Evolutionary conservation across 108 stramenopile genomes (phyloP).

Genomic region (Ochromonas danica): DNA sequence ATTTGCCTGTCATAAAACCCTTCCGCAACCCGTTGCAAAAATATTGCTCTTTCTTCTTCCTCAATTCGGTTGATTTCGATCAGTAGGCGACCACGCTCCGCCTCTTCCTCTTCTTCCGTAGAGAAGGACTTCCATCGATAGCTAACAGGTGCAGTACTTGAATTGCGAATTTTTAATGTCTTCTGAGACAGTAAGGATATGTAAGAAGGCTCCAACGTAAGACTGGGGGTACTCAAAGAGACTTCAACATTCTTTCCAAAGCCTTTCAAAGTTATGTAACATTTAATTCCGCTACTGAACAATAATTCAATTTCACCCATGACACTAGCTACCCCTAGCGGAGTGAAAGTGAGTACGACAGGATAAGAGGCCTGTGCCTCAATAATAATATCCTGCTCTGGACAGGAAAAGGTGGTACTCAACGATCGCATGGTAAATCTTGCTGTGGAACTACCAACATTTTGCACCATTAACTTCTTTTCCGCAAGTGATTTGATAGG

Average conservation of each 20-base stretch:
- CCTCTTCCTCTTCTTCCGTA: conserved; percentile 51
- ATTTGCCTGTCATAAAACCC: neutral
- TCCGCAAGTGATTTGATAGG: conserved; percentile 52
- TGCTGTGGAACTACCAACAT: conserved; percentile 52
- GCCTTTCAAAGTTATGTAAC: conserved; percentile 47
- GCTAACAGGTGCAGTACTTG: conserved; percentile 55
- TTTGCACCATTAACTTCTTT: conserved; percentile 56
- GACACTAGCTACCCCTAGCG: neutral
- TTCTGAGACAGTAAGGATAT: conserved; percentile 56
- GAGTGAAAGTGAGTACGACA: conserved; percentile 19
- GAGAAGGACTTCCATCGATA: conserved; percentile 62
- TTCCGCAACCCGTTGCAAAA: neutral
- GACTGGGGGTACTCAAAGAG: conserved; percentile 42
- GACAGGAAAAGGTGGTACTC: neutral
- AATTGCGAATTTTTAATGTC: conserved; percentile 56
- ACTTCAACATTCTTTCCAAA: conserved; percentile 59
- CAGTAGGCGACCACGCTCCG: conserved; percentile 54
- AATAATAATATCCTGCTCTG: conserved; percentile 13
- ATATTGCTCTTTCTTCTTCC: neutral
- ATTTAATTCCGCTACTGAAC: conserved; percentile 18
- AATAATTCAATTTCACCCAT: neutral
- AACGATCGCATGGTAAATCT: conserved; percentile 43
- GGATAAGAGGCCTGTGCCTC: neutral
- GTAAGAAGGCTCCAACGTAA: conserved; percentile 60
- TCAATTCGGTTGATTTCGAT: conserved; percentile 55